phyloP scores from a whole-genome alignment of 2,329 filamentous ascomycete genomes.

The Neofusicoccum parvum region DNA sequence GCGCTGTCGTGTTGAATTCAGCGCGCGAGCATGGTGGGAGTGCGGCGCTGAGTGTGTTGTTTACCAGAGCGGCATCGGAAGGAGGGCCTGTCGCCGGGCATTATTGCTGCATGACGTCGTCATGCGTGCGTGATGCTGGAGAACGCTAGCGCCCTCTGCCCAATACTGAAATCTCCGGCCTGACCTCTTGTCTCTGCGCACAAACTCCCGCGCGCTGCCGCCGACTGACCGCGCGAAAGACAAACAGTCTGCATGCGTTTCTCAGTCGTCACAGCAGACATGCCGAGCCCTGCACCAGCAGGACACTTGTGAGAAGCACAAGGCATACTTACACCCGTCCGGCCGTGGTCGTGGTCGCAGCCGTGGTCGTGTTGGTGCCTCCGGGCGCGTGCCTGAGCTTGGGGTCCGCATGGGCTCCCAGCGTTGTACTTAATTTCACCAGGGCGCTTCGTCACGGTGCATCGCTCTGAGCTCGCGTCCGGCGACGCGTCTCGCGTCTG shows the following conservation, averaged over 20 bases:
- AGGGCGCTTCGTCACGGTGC: neutral
- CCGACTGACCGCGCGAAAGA: neutral
- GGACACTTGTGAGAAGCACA: neutral
- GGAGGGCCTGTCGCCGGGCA: conserved; percentile 1
- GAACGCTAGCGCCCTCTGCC: conserved; percentile 1
- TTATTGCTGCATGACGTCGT: conserved; percentile 13
- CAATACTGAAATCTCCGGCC: neutral
- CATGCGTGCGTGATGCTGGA: neutral
- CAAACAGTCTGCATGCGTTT: neutral
- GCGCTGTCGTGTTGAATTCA: conserved; percentile 14
- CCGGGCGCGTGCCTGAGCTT: neutral
- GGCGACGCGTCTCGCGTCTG: neutral
- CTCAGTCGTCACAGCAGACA: neutral
- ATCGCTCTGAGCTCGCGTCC: neutral
- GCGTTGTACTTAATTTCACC: neutral
- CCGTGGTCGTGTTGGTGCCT: neutral
- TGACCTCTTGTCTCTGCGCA: conserved; percentile 4
- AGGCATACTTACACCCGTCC: no score
- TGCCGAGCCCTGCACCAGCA: neutral
- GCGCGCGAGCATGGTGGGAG: neutral
- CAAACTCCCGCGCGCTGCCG: neutral
- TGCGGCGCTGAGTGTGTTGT: neutral
- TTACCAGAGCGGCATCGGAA: conserved; percentile 18
- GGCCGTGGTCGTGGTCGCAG: no score
- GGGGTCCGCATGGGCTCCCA: neutral